Evolutionary conservation across 768 basidiomycete species (phyloP).

Genomic region (Lactarius evosmus): DNA sequence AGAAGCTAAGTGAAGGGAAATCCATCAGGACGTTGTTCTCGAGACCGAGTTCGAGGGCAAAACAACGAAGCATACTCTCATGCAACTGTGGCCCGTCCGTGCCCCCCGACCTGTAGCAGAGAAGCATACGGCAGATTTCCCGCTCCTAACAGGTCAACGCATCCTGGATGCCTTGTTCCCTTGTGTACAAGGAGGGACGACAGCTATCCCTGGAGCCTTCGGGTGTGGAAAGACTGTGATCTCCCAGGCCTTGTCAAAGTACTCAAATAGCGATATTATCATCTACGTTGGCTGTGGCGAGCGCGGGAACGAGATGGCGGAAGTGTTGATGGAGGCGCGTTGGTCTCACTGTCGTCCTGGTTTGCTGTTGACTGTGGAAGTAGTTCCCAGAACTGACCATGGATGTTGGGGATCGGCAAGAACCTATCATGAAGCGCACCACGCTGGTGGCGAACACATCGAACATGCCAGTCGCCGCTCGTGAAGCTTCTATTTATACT

Average conservation of each 20-base stretch:
- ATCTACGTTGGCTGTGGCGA: constrained; percentile 99
- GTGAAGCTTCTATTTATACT: constrained; percentile 99
- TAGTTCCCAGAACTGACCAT: constrained; percentile 89
- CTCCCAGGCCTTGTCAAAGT: constrained; percentile 96
- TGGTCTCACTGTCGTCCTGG: constrained; percentile 13
- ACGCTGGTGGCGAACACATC: constrained; percentile 98
- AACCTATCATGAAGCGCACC: constrained; percentile 99
- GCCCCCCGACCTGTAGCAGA: constrained; percentile 95
- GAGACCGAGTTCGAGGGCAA: constrained; percentile 99
- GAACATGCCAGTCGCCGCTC: constrained; percentile 99
- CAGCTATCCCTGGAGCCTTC: constrained; percentile 97
- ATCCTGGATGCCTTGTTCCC: constrained; percentile 97
- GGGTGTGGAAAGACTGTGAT: constrained; percentile 99
- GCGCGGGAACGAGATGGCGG: constrained; percentile 98
- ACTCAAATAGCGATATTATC: constrained; percentile 98
- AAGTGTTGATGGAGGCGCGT: constrained; percentile 94
- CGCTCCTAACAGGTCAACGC: constrained; percentile 93
- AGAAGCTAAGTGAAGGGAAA: constrained; percentile 9
- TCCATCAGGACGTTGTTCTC: constrained; percentile 77
- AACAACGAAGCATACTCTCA: constrained; percentile 87
- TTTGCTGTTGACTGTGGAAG: constrained; percentile 23
- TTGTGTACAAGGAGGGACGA: constrained; percentile 96
- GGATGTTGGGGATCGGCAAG: constrained; percentile 88
- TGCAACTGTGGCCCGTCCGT: constrained; percentile 99
- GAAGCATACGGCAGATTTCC: constrained; percentile 90